These are phyloP conservation scores for Mycena albidolilacea DNA, from an alignment of 768 basidiomycete genomes.

Conservation along the genomic window DNA sequence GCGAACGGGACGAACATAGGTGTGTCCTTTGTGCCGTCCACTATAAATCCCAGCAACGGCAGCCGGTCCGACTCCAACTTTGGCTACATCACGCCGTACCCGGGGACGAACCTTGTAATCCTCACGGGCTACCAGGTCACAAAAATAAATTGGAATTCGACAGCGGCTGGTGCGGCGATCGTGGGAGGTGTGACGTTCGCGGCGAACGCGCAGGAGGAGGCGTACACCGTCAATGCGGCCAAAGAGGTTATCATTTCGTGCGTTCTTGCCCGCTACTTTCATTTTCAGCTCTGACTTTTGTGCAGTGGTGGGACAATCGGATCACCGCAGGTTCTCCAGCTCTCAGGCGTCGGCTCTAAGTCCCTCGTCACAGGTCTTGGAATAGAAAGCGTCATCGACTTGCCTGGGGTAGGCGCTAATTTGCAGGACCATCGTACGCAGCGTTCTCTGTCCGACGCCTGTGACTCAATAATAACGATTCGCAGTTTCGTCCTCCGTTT, in stretches of 20 bases:
- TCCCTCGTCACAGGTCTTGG: conserved; percentile 33
- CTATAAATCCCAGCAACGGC: conserved; percentile 38
- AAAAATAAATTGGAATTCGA: conserved; percentile 38
- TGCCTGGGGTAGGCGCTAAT: conserved; percentile 38
- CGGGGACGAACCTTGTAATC: conserved; percentile 36
- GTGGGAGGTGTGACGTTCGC: conserved; percentile 39
- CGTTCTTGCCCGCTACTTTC: background rate
- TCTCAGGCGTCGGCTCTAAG: conserved; percentile 37
- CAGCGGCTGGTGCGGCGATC: conserved; percentile 32
- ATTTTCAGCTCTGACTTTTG: background rate
- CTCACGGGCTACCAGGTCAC: conserved; percentile 39
- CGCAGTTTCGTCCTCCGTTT: conserved; percentile 19
- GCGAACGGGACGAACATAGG: conserved; percentile 38
- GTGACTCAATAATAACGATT: background rate
- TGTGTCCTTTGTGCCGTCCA: conserved; percentile 37
- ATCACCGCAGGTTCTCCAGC: conserved; percentile 37
- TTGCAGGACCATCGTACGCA: conserved; percentile 38
- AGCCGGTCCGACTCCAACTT: conserved; percentile 40
- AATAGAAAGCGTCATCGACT: conserved; percentile 35
- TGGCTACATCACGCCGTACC: conserved; percentile 40
- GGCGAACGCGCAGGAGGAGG: conserved; percentile 19
- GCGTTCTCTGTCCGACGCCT: background rate
- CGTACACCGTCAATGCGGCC: conserved; percentile 36
- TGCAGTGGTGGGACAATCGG: conserved; percentile 34
- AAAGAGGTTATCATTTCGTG: conserved; percentile 40